Conservation (phyloP, 163 green algal genomes). For the Smithsoniella earleae region DNA sequence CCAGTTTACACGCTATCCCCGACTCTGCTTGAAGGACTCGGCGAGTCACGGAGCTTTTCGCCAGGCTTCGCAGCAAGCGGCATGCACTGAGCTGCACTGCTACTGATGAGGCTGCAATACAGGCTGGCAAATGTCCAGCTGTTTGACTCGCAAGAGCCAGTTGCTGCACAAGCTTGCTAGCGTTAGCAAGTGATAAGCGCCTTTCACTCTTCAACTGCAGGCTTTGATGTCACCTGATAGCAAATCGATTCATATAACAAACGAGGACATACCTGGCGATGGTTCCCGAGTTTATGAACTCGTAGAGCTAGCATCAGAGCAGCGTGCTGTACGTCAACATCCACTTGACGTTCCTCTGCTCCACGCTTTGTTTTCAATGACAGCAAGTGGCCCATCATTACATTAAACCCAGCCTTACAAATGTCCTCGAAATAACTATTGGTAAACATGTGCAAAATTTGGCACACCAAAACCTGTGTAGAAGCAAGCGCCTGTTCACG, state of each 20-base stretch:
- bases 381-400: slow-evolving; percentile 1
- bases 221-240: too few relatives aligned
- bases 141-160: not conserved
- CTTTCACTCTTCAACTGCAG: too few relatives aligned
- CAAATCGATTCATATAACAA: too few relatives aligned
- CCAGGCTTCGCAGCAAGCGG: not conserved
- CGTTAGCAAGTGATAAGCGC: too few relatives aligned
- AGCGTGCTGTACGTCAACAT: slow-evolving; percentile 10
- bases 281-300: not conserved
- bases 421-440: not conserved
- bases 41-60: not conserved
- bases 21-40: not conserved
- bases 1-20: not conserved
- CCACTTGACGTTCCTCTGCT: slow-evolving; percentile 3
- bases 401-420: not conserved
- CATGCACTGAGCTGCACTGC: slow-evolving; percentile 5
- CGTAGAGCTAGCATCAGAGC: slow-evolving; percentile 2
- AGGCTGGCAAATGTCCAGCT: not conserved
- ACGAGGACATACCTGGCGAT: not conserved
- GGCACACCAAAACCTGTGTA: slow-evolving; percentile 8
- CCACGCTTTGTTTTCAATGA: slow-evolving; percentile 10
- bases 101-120: not conserved
- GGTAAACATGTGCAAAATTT: slow-evolving; percentile 9
- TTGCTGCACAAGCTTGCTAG: slow-evolving; percentile 15
- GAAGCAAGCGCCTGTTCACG: slow-evolving; percentile 4